These are phyloP conservation scores for Phytophthora uliginosa DNA, from an alignment of 352 stramenopile genomes.

Conservation along the genomic window DNA sequence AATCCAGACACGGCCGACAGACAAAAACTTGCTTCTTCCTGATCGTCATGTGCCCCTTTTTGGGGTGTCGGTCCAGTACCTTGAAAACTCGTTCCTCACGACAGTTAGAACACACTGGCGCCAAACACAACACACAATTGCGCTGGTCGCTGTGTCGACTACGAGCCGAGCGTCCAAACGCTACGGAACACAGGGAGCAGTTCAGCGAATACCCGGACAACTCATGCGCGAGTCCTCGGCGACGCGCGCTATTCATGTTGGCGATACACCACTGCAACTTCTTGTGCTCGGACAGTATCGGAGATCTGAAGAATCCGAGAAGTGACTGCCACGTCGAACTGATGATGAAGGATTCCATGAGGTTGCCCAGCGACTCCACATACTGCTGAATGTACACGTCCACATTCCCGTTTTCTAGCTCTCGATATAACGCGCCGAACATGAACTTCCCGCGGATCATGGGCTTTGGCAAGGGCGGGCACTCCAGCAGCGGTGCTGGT, in stretches of 20 bases:
- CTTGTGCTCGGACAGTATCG: conserved; percentile 40
- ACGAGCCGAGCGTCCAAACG: conserved; percentile 30
- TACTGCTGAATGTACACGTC: conserved; percentile 51
- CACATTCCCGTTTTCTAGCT: conserved; percentile 39
- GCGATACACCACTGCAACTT: conserved; percentile 47
- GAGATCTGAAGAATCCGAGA: conserved; percentile 33
- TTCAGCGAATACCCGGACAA: conserved; percentile 23
- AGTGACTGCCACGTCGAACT: conserved; percentile 36
- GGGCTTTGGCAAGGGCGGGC: conserved; percentile 27
- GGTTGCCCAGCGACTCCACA: conserved; percentile 34
- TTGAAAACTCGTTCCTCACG: conserved; percentile 34
- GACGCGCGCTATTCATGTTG: conserved; percentile 37
- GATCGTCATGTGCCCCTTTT: conserved; percentile 30
- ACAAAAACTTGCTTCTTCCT: conserved; percentile 30
- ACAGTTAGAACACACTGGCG: conserved; percentile 36
- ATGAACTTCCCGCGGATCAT: conserved; percentile 49
- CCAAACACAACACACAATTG: conserved; percentile 36
- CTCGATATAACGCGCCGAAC: conserved; percentile 43
- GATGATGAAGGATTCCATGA: conserved; percentile 41
- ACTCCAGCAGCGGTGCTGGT: conserved; percentile 48
- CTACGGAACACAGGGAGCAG: conserved; percentile 31
- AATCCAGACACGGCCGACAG: conserved; percentile 37
- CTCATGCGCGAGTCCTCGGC: conserved; percentile 22
- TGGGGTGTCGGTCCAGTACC: conserved; percentile 25
- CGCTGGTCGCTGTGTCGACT: conserved; percentile 32